A percentile compares a stretch with the other conserved stretches of the same genome.
Evolutionary conservation across 208 protist species (phyloP).

Genomic region (Crithidia expoeki): DNA sequence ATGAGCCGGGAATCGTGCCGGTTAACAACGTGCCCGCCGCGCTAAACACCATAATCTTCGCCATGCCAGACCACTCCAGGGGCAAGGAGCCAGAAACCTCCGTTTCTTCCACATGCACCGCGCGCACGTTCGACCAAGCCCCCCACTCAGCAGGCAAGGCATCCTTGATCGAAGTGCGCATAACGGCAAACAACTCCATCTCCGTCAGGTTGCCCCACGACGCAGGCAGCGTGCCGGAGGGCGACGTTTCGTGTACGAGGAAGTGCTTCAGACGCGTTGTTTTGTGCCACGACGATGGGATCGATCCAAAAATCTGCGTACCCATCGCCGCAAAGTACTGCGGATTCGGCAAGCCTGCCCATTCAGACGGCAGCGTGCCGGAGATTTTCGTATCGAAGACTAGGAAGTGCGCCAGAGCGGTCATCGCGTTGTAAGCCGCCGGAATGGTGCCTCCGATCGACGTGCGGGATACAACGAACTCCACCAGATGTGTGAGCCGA

Average conservation of each 20-base stretch:
- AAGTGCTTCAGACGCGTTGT: not conserved
- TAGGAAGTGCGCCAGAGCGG: not conserved
- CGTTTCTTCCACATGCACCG: not conserved
- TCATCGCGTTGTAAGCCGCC: not conserved
- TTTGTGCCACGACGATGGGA: not conserved
- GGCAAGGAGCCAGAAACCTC: not conserved
- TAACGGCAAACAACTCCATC: not conserved
- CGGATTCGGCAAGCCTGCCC: not conserved
- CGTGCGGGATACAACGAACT: not conserved
- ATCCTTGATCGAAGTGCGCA: not conserved
- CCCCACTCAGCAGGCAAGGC: not conserved
- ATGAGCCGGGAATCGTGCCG: constrained; percentile 8
- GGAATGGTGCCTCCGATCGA: not conserved
- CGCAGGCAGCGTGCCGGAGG: not conserved
- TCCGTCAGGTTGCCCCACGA: not conserved
- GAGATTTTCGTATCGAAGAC: not conserved
- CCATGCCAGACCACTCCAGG: constrained; percentile 8
- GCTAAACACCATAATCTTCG: not conserved
- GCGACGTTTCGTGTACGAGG: not conserved
- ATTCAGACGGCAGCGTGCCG: not conserved
- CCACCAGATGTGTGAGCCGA: not conserved
- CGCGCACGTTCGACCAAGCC: not conserved
- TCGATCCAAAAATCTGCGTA: not conserved
- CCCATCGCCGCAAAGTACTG: not conserved
- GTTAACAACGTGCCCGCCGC: not conserved